Evolutionary conservation across 2,329 filamentous ascomycete genomes (phyloP).

Genomic region (Cadophora luteo-olivacea): DNA sequence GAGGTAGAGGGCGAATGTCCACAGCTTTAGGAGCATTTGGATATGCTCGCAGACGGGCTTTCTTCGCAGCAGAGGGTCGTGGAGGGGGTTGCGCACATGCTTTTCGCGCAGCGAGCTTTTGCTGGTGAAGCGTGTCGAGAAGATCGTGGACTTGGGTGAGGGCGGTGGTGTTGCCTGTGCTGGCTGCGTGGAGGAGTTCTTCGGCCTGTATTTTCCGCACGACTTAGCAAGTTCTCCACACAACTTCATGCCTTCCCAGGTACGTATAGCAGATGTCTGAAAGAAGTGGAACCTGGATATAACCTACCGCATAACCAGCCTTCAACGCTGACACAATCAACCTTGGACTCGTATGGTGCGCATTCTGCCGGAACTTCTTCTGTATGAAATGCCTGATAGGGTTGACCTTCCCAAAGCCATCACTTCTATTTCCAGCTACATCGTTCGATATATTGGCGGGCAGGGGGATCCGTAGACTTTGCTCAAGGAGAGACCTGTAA

Average conservation of each 20-base stretch:
- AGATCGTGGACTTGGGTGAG: conserved; percentile 43
- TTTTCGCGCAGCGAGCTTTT: conserved; percentile 8
- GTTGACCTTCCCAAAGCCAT: conserved; percentile 34
- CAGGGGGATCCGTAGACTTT: conserved; percentile 60
- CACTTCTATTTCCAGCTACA: background rate
- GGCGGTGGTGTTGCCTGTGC: conserved; percentile 33
- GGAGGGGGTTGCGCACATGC: conserved; percentile 21
- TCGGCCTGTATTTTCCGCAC: conserved; percentile 35
- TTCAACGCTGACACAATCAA: conserved; percentile 67
- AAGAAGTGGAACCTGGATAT: background rate
- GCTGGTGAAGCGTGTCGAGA: conserved; percentile 39
- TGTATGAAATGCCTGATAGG: conserved; percentile 65
- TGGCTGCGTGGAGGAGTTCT: conserved; percentile 40
- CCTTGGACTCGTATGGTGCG: conserved; percentile 61
- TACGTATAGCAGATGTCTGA: background rate
- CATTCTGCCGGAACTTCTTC: conserved; percentile 67
- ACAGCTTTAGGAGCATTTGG: conserved; percentile 54
- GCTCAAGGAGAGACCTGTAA: conserved; percentile 71
- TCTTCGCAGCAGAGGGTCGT: conserved; percentile 29
- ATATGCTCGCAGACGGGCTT: conserved; percentile 31
- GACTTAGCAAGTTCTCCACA: background rate
- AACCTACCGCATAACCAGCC: conserved; percentile 69
- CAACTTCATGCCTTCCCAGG: background rate
- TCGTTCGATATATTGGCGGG: conserved; percentile 51
- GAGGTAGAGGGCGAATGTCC: conserved; percentile 56